Base-by-base conservation (phyloP, 176 grass and related monocot genomes). In the Tillandsia leiboldiana region DNA sequence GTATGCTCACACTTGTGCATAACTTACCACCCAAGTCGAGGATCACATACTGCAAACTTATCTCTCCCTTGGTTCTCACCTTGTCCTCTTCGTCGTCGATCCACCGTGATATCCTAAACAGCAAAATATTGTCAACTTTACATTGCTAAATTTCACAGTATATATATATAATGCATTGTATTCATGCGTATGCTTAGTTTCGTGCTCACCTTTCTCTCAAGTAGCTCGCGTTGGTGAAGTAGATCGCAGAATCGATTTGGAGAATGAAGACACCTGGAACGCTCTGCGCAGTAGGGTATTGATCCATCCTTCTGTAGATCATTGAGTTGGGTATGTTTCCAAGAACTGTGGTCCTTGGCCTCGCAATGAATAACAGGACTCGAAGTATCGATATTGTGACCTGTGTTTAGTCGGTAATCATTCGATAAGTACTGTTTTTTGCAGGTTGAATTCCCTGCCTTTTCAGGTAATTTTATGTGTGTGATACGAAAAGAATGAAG, bases 71-170 rank as follows among this genome's bases (percentile, higher is more conserved):
- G 49, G 52, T 58, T 66, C 85, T 75, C 17, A 82, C 51, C 26
- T 58, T 83, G 12, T 99, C 90, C 11, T 99, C 90, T 63, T 99
- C 95, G 0, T 99, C 95, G 5, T 94, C 90, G 23, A 99, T 93
- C 87, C 90, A 93, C 58, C 95, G 71, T 2, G 72, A 75, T 79
- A 99, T 82, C 82, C 94, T 87, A 70, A 71, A 52, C 23, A 50
- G 26, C 18, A 72, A 57, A 57, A 57, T 57, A 3, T 15, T 8
- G n/a, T 17, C 12, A 12, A 57, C n/a, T 57, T 57, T 6, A 12
- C 13, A 23, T 26, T 8, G 2, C 48, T 10, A 8, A 26, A 12
- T 42, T 54, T 3, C 11, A 10, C 2, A 1, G 29, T 42, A 27
- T 51, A 50, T 42, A 27, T 51, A 47, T 27, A 14, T 54, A 3